Evolutionary conservation across 2,329 filamentous ascomycete genomes (phyloP), one percentile per base, ranked within the genome.

Genomic region (Davidsoniella eucalypti): DNA sequence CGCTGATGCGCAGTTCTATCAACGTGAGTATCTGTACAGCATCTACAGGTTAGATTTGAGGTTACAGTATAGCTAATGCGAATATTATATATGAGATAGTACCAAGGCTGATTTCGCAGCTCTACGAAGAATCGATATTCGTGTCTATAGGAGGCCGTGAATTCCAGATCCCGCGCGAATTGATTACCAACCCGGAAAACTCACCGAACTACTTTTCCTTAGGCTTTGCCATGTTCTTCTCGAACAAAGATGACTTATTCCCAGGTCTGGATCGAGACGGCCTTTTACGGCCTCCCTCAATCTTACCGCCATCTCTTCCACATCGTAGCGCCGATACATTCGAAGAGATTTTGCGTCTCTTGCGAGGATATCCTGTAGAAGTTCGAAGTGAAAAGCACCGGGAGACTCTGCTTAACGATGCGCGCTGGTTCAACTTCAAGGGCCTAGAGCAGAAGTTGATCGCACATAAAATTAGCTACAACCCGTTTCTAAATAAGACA

Each of bases 151-250:
- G 90, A 53, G 78, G 85, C 57, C 78, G 76, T 52, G 80, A 92
- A 58, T 96, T 96, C 65, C 83, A 87, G 61, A 88, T 96, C 56
- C 84, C 88, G 2, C 83, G 87, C 55, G 85, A 94, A 58, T 72
- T 94, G 54, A 94, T 96, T 64, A 82, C 76, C 26, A 75, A 77
- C 36, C 86, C 87, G 1, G 90, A 88, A 23, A 88, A 96, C 65
- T 81, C 79, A n/a, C 88, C 88, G 10, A 96, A 96, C 64, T 96
- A 87, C 71, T 96, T 96, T 69, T 83, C 87, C 0, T 75, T 95
- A 3, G 88, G 88, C 53, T 94, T 94, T 60, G 82, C 80, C 37
- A 76, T 86, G 58, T 93, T 94, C 71, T 94, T 94, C 67, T 81
- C 80, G 14, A 79, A 78, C 2, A 84, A 84, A 0, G 72, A 76